These are phyloP conservation scores for Colletotrichum gigasporum DNA, from an alignment of 2,329 filamentous ascomycete genomes.

Conservation along the genomic window DNA sequence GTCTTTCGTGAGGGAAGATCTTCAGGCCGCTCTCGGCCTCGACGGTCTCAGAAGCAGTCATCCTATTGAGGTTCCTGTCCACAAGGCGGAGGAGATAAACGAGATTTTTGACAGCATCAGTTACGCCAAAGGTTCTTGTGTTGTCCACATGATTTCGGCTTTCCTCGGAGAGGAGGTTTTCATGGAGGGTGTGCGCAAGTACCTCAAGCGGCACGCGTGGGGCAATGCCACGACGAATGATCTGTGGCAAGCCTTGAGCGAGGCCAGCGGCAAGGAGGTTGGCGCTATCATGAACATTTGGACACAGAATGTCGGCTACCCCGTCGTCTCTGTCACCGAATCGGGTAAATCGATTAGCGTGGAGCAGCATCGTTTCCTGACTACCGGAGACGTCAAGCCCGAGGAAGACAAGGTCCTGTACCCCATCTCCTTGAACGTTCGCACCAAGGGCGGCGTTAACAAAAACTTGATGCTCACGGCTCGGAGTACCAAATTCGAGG, in stretches of 20 bases:
- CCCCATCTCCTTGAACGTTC: conserved; percentile 88
- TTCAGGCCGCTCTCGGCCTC: conserved; percentile 86
- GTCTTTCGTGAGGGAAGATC: conserved; percentile 90
- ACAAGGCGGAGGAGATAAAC: conserved; percentile 94
- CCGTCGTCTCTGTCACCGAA: conserved; percentile 84
- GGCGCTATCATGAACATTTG: conserved; percentile 92
- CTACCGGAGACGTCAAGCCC: conserved; percentile 91
- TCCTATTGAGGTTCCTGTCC: conserved; percentile 95
- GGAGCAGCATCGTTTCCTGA: conserved; percentile 94
- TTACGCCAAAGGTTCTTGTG: conserved; percentile 95
- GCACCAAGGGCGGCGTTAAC: conserved; percentile 84
- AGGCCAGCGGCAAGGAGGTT: conserved; percentile 91
- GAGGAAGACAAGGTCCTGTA: conserved; percentile 91
- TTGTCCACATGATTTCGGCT: conserved; percentile 96
- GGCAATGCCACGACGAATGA: conserved; percentile 93
- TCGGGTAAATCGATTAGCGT: conserved; percentile 79
- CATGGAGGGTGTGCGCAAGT: conserved; percentile 88
- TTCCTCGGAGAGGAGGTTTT: conserved; percentile 93
- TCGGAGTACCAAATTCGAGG: conserved; percentile 80
- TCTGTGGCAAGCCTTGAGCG: conserved; percentile 86
- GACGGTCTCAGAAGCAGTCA: conserved; percentile 95
- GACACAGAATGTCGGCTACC: conserved; percentile 96
- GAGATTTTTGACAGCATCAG: conserved; percentile 99
- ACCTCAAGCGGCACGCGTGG: conserved; percentile 97
- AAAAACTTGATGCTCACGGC: conserved; percentile 70